Base-by-base conservation (phyloP, 768 basidiomycete species). In the Wakefieldia striispora region DNA sequence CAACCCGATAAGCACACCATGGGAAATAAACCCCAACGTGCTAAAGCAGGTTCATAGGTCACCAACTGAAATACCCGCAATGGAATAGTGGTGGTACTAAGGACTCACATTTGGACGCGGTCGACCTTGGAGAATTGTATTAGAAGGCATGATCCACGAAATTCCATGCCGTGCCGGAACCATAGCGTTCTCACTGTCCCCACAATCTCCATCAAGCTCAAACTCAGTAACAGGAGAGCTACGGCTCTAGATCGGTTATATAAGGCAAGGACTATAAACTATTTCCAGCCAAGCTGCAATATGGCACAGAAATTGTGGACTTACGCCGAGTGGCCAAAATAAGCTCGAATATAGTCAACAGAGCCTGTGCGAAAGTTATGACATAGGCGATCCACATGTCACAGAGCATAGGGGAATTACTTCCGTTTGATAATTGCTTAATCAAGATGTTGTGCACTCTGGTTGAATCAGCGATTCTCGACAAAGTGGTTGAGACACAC, bases 301-400 rank as follows among this genome's bases (percentile, higher is more conserved):
- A 29, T 1, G 7, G 21, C 12, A 29, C 12, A 17, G 34, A 40
- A 33, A 34, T 36, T 3, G 12, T 6, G 2, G 17, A 49, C 55
- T 47, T 21, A 61, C 60, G 37, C 17, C 60, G 61, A 43, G 37
- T 17, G 6, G 51, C 61, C 34, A 63, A 38, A 24, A 60, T 43
- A 23, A 57, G 1, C 17, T 61, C 61, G 21, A 61, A 54, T 16
- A 31, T 26, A 9, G 42, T 53, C 14, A 10, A 34, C 27, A 57
- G 40, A 20, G 17, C 35, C 19, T 63, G 61, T 3, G 47, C 9
- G 16, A 40, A 40, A 14, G 1, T 21, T 2, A 42, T 0, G 21
- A 35, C 23, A 21, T 63, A 63, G 29, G 9, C 9, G n/a, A 2
- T 12, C 60, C 61, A 63, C 6, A 45, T 19, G 11, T 11, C 3